Evolutionary conservation across 768 basidiomycete species (phyloP).

Genomic region (Tulasnella sp.): DNA sequence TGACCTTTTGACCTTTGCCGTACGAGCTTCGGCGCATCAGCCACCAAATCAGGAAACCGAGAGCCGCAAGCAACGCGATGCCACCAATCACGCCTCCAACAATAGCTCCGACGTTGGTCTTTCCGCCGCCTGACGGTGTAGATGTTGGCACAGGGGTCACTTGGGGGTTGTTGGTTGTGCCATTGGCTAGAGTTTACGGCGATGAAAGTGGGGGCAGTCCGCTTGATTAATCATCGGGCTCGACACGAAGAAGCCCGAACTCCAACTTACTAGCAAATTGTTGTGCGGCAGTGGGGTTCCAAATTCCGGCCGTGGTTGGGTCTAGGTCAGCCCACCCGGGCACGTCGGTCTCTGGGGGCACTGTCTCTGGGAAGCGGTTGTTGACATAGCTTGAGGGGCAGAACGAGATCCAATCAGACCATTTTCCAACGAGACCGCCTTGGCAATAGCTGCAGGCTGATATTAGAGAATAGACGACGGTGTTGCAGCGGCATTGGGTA

Average conservation of each 20-base stretch:
- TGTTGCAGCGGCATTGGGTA: constrained; percentile 21
- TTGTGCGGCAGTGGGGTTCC: constrained; percentile 21
- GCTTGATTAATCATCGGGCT: not conserved
- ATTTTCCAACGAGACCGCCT: constrained; percentile 14
- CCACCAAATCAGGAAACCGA: not conserved
- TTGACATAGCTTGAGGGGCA: constrained; percentile 9
- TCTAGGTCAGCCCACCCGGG: constrained; percentile 24
- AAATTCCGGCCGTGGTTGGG: not conserved
- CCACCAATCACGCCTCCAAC: constrained; percentile 25
- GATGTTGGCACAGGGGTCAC: not conserved
- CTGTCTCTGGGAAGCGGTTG: not conserved
- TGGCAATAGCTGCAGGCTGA: constrained; percentile 21
- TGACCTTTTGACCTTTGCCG: constrained; percentile 23
- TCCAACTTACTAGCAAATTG: constrained; percentile 10
- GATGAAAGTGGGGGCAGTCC: not conserved
- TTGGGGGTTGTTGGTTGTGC: not conserved
- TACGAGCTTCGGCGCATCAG: constrained; percentile 2
- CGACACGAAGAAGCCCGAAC: not conserved
- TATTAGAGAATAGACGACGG: constrained; percentile 12
- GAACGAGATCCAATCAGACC: constrained; percentile 21
- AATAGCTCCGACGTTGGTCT: constrained; percentile 19
- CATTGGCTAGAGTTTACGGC: not conserved
- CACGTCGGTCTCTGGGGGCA: constrained; percentile 7
- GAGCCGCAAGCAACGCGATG: constrained; percentile 6
- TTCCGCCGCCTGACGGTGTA: not conserved